Conservation (phyloP, 1,284 basidiomycete species). For the Paramarasmius palmivorus region DNA sequence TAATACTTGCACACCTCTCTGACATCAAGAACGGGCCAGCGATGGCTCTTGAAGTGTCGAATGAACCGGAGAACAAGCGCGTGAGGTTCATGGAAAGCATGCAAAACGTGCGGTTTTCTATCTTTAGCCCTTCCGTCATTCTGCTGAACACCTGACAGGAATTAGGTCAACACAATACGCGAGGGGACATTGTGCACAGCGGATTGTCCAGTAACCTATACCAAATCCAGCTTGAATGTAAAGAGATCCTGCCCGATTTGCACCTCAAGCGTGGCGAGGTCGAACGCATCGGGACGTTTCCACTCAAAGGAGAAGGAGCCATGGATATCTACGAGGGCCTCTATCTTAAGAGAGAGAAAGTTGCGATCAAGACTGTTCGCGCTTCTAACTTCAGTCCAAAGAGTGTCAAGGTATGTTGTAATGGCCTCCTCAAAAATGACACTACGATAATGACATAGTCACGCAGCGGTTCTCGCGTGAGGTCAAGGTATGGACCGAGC, state of each 20-base stretch:
- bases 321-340: constrained; percentile 54
- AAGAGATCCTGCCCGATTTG: constrained; percentile 45
- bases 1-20: no score
- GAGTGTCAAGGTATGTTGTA: constrained; percentile 35
- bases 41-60: no score
- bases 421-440: background rate
- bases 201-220: no score
- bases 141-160: no score
- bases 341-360: constrained; percentile 51
- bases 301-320: constrained; percentile 46
- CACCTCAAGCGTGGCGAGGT: constrained; percentile 52
- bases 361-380: constrained; percentile 54
- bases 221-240: constrained; percentile 41
- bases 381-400: constrained; percentile 44
- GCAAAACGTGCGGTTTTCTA: no score
- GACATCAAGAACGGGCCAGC: no score
- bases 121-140: no score
- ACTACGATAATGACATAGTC: background rate
- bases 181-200: no score
- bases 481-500: constrained; percentile 49
- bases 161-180: no score
- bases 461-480: constrained; percentile 53
- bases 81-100: no score
- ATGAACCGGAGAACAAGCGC: no score
- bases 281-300: constrained; percentile 41